Conservation (phyloP, 768 basidiomycete genomes). For the Myochromella boudieri region DNA sequence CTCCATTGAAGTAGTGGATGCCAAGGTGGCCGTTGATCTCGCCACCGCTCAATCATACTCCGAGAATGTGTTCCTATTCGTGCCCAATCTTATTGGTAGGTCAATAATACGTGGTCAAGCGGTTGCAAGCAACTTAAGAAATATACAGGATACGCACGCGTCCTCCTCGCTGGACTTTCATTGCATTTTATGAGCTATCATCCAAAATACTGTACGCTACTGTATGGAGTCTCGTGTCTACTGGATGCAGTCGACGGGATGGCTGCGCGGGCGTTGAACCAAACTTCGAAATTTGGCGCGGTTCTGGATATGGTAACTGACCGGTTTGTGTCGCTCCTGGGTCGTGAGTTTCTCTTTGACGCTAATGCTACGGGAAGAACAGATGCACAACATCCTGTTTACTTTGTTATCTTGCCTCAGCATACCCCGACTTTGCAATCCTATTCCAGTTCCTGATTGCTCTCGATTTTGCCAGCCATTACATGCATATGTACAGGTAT, state of each 20-base stretch:
- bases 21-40: slow-evolving; percentile 83
- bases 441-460: slow-evolving; percentile 94
- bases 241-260: slow-evolving; percentile 95
- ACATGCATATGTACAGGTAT: slow-evolving; percentile 99
- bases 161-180: slow-evolving; percentile 86
- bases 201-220: slow-evolving; percentile 86
- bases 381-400: slow-evolving; percentile 97
- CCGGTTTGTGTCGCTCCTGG: slow-evolving; percentile 53
- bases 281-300: slow-evolving; percentile 95
- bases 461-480: slow-evolving; percentile 96
- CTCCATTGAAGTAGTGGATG: slow-evolving; percentile 74
- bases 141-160: slow-evolving; percentile 77
- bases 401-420: slow-evolving; percentile 89
- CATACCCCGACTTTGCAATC: slow-evolving; percentile 82
- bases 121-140: slow-evolving; percentile 8
- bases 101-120: slow-evolving; percentile 11
- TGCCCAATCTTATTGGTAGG: slow-evolving; percentile 94
- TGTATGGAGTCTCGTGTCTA: slow-evolving; percentile 88
- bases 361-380: slow-evolving; percentile 9
- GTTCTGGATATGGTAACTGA: slow-evolving; percentile 99
- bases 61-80: slow-evolving; percentile 97
- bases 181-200: slow-evolving; percentile 94
- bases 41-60: slow-evolving; percentile 84
- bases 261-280: slow-evolving; percentile 83
- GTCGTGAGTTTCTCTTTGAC: background rate